Base-by-base conservation (phyloP, 352 stramenopile species). In the Globisporangium radiosum region DNA sequence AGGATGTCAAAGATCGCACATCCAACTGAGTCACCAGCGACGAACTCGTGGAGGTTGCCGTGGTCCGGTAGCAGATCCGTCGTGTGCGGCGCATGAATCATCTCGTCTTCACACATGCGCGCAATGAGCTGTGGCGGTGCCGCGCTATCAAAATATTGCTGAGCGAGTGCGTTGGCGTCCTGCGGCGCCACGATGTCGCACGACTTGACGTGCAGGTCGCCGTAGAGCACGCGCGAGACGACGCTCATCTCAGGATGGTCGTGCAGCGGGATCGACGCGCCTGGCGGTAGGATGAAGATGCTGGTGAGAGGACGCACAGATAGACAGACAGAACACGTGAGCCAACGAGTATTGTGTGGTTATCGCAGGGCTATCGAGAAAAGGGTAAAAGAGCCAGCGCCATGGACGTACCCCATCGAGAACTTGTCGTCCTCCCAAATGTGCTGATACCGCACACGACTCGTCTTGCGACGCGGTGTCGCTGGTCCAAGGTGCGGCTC, bases 1-100 rank as follows among this genome's bases (percentile, higher is more conserved):
- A 92, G 79, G 56, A 94, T 90, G 73, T 94, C 85, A 47, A 94
- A 82, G 58, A 94, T 87, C 5, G 85, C 85, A 53, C 85, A 94
- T 33, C 85, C 85, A 49, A 84, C 70, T n/a, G 78, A 71, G 33
- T 70, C 69, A 8, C 76, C 82, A n/a, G 78, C 81, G 15, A 89
- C 66, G 37, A 94, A 80, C 59, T 94, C 72, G 58, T 94, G 85
- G 52, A 94, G 59, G 64, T 94, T 94, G 54, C 81, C 77, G 43
- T 62, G 67, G 57, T 86, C 71, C 4, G 85, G 85, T 44, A 88
- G 65, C 68, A 94, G 63, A 56, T 88, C 80, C 19, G 71, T 87
- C 53, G 82, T 92, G 68, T 73, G 60, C 2, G 85, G 85, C 4
- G 77, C 81, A n/a, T 62, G 60, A 42, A 87, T 47, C 38, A 73